Evolutionary conservation across 768 basidiomycete species (phyloP).

Genomic region (Lentinula lateritia): DNA sequence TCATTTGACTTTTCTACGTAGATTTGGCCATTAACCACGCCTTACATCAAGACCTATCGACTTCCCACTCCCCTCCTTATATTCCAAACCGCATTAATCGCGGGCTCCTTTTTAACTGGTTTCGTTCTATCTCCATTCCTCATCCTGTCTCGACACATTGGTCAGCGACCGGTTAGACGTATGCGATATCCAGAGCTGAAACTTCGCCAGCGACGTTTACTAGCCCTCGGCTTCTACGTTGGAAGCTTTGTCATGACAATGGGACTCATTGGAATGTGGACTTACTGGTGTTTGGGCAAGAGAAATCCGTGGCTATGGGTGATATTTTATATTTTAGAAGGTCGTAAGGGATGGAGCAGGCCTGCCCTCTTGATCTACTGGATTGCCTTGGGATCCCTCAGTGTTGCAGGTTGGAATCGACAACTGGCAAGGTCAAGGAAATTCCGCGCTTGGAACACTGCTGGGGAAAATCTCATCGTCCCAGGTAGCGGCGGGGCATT

Average conservation of each 20-base stretch:
- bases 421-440: conserved; percentile 77
- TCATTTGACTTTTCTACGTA: conserved; percentile 20
- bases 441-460: conserved; percentile 43
- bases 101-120: conserved; percentile 88
- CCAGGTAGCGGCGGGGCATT: conserved; percentile 13
- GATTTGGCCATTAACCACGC: conserved; percentile 78
- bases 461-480: conserved; percentile 27
- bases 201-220: conserved; percentile 69
- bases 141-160: conserved; percentile 86
- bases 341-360: conserved; percentile 73
- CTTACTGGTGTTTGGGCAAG: conserved; percentile 75
- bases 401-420: conserved; percentile 92
- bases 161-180: conserved; percentile 77
- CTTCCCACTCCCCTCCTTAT: conserved; percentile 87
- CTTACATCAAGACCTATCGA: conserved; percentile 87
- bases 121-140: conserved; percentile 93
- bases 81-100: conserved; percentile 90
- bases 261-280: conserved; percentile 87
- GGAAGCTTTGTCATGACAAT: conserved; percentile 74
- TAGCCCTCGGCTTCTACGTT: conserved; percentile 81
- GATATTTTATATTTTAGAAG: conserved; percentile 72
- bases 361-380: conserved; percentile 80
- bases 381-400: conserved; percentile 72
- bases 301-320: conserved; percentile 89
- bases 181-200: conserved; percentile 81